Percentiles rank a stretch among this genome's conserved stretches.
These are phyloP conservation scores for Gelatoporia subvermispora DNA, from an alignment of 768 basidiomycete species.

Conservation along the genomic window DNA sequence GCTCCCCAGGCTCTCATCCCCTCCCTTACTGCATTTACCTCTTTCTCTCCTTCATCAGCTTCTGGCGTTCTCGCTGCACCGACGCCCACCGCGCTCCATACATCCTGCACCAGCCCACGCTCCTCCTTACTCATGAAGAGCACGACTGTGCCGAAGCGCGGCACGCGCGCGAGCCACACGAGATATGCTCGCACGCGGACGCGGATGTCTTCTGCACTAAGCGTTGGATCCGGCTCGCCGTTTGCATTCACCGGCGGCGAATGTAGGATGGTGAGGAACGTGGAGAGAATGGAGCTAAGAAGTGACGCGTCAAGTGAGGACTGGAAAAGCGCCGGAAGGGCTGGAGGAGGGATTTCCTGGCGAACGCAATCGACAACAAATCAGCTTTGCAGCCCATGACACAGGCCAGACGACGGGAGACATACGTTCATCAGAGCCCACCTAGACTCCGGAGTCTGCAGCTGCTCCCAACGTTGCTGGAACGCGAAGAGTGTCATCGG, in stretches of 20 bases:
- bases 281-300: constrained; percentile 52
- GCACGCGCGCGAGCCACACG: constrained; percentile 45
- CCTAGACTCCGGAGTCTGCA: constrained; percentile 35
- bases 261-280: constrained; percentile 35
- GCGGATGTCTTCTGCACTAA: constrained; percentile 9
- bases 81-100: constrained; percentile 38
- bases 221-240: no score
- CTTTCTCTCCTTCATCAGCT: no score
- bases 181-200: constrained; percentile 42
- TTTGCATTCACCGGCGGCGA: background rate
- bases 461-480: constrained; percentile 49
- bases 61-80: constrained; percentile 7
- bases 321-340: constrained; percentile 60
- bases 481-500: constrained; percentile 58
- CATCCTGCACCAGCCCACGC: constrained; percentile 39
- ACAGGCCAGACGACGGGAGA: constrained; percentile 8
- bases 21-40: no score
- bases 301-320: constrained; percentile 64
- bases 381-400: background rate
- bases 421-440: constrained; percentile 60
- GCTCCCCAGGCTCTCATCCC: no score
- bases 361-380: background rate
- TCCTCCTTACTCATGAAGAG: constrained; percentile 59
- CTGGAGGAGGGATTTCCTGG: constrained; percentile 51
- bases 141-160: constrained; percentile 59